A percentile compares a stretch with the other conserved stretches of the same genome.
phyloP scores from a whole-genome alignment of 208 protist species.

The Trypanosoma brucei region DNA sequence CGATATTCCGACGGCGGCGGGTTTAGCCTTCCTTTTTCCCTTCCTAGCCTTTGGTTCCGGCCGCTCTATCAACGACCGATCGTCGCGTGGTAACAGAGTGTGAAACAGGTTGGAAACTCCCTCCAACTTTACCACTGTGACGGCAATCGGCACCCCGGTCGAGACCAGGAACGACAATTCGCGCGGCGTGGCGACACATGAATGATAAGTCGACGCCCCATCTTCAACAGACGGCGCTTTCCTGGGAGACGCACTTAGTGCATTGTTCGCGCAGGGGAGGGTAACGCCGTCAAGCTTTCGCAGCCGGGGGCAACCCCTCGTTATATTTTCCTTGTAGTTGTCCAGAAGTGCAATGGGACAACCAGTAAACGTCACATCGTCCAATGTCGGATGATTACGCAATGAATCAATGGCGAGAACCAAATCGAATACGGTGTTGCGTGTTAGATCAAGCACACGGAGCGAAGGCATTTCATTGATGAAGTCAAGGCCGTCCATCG shows the following conservation, averaged over 20 bases:
- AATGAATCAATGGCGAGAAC: slow-evolving; percentile 29
- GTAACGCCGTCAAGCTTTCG: slow-evolving; percentile 50
- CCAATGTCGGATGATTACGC: slow-evolving; percentile 33
- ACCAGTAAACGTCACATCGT: slow-evolving; percentile 57
- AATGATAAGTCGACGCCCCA: background rate
- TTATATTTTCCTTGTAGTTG: slow-evolving; percentile 45
- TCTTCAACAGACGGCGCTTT: no score
- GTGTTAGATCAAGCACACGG: slow-evolving; percentile 57
- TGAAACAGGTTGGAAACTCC: slow-evolving; percentile 35
- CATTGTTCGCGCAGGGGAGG: background rate
- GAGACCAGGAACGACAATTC: background rate
- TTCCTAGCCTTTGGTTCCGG: slow-evolving; percentile 4
- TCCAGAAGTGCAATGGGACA: slow-evolving; percentile 69
- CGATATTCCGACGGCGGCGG: slow-evolving; percentile 12
- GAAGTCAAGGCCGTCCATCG: slow-evolving; percentile 40
- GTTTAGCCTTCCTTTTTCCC: slow-evolving; percentile 24
- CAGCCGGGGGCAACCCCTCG: slow-evolving; percentile 40
- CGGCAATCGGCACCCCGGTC: slow-evolving; percentile 25
- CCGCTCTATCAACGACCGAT: background rate
- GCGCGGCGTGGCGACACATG: background rate
- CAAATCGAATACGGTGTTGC: slow-evolving; percentile 55
- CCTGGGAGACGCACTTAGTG: background rate
- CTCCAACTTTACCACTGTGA: slow-evolving; percentile 36
- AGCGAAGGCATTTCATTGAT: slow-evolving; percentile 42
- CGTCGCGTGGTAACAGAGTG: slow-evolving; percentile 15